Percentiles rank a stretch among this genome's conserved stretches.
Evolutionary conservation across 1,139 yeast species (phyloP).

Genomic region (Blastobotrys proliferans): DNA sequence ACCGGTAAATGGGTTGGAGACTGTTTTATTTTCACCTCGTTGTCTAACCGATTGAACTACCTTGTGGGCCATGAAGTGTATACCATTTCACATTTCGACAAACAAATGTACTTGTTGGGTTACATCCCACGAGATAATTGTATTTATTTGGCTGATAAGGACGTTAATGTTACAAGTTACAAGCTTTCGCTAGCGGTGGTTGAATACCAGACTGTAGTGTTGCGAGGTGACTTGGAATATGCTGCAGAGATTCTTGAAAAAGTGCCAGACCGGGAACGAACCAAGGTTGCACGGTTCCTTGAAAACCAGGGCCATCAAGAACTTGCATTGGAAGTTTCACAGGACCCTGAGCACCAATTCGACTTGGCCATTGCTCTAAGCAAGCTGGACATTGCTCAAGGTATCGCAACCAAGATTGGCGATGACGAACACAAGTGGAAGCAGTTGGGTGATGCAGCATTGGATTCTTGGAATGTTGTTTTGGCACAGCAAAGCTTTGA

Average conservation of each 20-base stretch:
- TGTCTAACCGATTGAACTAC: conserved; percentile 84
- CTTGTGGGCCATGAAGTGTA: conserved; percentile 92
- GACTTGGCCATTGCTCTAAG: conserved; percentile 72
- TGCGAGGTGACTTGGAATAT: conserved; percentile 86
- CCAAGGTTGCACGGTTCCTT: conserved; percentile 84
- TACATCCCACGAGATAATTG: conserved; percentile 87
- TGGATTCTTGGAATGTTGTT: conserved; percentile 71
- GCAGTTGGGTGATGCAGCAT: conserved; percentile 82
- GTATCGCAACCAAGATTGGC: conserved; percentile 51
- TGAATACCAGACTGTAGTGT: conserved; percentile 91
- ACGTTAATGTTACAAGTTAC: conserved; percentile 78
- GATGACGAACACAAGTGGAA: conserved; percentile 79
- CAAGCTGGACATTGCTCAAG: conserved; percentile 67
- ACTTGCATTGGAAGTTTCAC: conserved; percentile 76
- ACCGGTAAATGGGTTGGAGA: conserved; percentile 97
- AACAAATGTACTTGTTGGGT: conserved; percentile 80
- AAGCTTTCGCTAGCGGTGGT: conserved; percentile 77
- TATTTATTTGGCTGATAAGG: conserved; percentile 86
- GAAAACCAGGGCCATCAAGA: conserved; percentile 88
- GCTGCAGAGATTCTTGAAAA: conserved; percentile 63
- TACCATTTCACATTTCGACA: conserved; percentile 91
- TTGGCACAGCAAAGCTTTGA: conserved; percentile 79
- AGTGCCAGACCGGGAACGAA: conserved; percentile 63
- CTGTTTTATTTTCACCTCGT: conserved; percentile 85
- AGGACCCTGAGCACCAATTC: conserved; percentile 81